Evolutionary conservation across 1,284 basidiomycete species (phyloP).

Genomic region (Sanguinoderma infundibulare): DNA sequence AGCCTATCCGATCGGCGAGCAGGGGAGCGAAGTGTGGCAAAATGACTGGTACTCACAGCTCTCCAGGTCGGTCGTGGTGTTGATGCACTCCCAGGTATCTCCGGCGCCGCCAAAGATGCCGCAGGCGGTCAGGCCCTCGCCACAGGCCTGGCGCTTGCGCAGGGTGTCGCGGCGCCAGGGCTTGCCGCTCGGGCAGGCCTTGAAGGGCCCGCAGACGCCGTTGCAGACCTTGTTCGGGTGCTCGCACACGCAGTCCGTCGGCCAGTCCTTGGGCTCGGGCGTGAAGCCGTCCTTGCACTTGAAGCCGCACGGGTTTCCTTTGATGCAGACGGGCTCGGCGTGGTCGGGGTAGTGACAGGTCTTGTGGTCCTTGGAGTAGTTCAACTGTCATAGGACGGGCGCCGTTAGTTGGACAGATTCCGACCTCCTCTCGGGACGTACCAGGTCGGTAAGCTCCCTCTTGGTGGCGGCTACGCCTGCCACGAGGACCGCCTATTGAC

Average conservation of each 20-base stretch:
- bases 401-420: too few relatives aligned
- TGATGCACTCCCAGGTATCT: constrained; percentile 52
- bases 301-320: constrained; percentile 46
- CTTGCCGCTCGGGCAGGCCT: constrained; percentile 40
- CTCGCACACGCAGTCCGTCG: constrained; percentile 44
- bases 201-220: constrained; percentile 46
- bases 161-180: constrained; percentile 35
- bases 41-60: constrained; percentile 54
- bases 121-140: constrained; percentile 43
- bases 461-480: constrained; percentile 38
- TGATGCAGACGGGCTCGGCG: constrained; percentile 40
- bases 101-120: constrained; percentile 42
- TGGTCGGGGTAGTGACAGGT: constrained; percentile 49
- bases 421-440: constrained; percentile 22
- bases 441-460: constrained; percentile 38
- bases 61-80: constrained; percentile 50
- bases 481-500: constrained; percentile 30
- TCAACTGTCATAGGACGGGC: constrained; percentile 27
- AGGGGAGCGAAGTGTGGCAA: neutral
- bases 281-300: constrained; percentile 48
- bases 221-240: constrained; percentile 49
- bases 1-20: too few relatives aligned
- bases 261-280: constrained; percentile 35
- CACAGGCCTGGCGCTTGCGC: constrained; percentile 27
- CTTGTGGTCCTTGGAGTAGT: constrained; percentile 25